Evolutionary conservation across 1,139 yeast genomes (phyloP), one percentile per base, ranked within the genome.

Genomic region (Nakaseomyces delphensis): DNA sequence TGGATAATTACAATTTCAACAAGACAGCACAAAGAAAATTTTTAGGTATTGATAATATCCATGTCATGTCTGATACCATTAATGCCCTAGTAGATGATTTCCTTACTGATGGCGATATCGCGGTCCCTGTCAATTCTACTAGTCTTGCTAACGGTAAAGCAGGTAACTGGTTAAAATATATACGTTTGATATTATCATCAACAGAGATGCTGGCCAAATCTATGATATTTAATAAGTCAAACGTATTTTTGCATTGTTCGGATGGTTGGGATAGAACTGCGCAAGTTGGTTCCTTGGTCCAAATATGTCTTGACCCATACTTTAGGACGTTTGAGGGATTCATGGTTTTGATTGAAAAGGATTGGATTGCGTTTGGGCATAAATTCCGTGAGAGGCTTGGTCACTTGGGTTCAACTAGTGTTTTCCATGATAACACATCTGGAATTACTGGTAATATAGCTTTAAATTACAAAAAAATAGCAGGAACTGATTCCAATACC

Each of bases 181-280:
- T 85, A 4, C 71, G 79, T 8, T 70, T 81, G 14, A 71, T 91
- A 27, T 60, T 91, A 42, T 80, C 79, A 37, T 83, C 95, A 0
- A 83, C 91, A 0, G 89, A 84, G 45, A 70, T 85, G 38, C 74
- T 91, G 40, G 77, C 83, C 29, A 82, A 85, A 54, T 83, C 91
- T 20, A 74, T 91, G 18, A 86, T 85, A 48, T 75, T 81, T 54
- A 84, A 86, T 57, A 79, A 81, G 47, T 83, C 94, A 11, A 93
- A 89, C 60, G 76, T 91, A 5, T 60, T 91, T 6, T 74, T 93
- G 9, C 98, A 91, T 64, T 91, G 98, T 59, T 87, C 96, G 0
- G 98, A 91, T 65, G 98, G 98, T 0, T 91, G 98, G 98, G 98
- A 91, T 60, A 70, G 98, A 46, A 93, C 98, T 0, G 77, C 96